A percentile compares a stretch with the other conserved stretches of the same genome.
Evolutionary conservation across 495 filamentous ascomycete species (phyloP).

Genomic region (Penicillium paradoxum): DNA sequence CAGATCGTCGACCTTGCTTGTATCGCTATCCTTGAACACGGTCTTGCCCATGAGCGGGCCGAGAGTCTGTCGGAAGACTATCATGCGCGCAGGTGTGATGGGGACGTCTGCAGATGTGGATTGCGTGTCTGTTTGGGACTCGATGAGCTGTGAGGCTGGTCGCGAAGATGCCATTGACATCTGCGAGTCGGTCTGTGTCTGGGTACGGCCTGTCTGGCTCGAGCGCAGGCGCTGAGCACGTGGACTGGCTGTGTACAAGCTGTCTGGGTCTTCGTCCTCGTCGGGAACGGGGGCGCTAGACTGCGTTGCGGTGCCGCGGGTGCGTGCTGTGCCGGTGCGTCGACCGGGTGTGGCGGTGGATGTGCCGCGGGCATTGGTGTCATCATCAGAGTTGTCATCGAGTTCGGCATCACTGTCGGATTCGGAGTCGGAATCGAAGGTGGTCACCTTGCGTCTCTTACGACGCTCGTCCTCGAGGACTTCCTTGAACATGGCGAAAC

Average conservation of each 20-base stretch:
- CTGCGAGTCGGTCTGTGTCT: conserved; percentile 50
- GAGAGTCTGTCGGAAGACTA: conserved; percentile 70
- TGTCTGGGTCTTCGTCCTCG: conserved; percentile 35
- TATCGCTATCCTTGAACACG: conserved; percentile 72
- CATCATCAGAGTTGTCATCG: conserved; percentile 35
- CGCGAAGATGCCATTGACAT: conserved; percentile 63
- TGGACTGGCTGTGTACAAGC: conserved; percentile 54
- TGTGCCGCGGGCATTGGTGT: conserved; percentile 26
- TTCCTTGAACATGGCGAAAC: conserved; percentile 98
- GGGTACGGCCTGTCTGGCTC: conserved; percentile 34
- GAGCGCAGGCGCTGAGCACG: conserved; percentile 44
- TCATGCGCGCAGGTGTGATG: conserved; percentile 60
- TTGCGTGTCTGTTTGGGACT: conserved; percentile 52
- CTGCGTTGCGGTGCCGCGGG: conserved; percentile 42
- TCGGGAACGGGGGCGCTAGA: conserved; percentile 30
- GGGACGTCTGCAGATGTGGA: conserved; percentile 36
- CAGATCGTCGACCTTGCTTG: conserved; percentile 66
- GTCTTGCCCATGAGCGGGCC: conserved; percentile 73
- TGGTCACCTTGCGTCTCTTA: conserved; percentile 57
- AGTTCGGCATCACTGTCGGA: conserved; percentile 38
- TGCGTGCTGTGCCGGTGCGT: conserved; percentile 30
- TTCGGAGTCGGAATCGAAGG: conserved; percentile 41
- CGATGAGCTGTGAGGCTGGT: conserved; percentile 60
- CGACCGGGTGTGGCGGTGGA: conserved; percentile 33
- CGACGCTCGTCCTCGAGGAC: conserved; percentile 81